A percentile compares a stretch with the other conserved stretches of the same genome.
These are phyloP conservation scores for Rhodotorula paludigena DNA, from an alignment of 768 basidiomycete species.

Conservation along the genomic window DNA sequence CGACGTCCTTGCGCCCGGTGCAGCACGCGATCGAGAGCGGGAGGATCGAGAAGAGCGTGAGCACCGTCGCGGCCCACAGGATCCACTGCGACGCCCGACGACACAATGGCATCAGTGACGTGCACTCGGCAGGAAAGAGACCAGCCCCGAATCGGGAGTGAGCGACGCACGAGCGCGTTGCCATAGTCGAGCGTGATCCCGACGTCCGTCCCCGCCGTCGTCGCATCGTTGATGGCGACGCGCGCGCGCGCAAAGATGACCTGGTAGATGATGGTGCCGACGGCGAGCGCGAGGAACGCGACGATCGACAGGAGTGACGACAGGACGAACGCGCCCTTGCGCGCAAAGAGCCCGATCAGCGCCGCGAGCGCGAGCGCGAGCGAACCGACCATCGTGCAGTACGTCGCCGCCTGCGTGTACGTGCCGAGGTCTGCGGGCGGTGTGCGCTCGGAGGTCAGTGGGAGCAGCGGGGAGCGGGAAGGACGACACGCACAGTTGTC, in stretches of 20 bases:
- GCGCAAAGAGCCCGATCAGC: slow-evolving; percentile 24
- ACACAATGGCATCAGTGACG: neutral
- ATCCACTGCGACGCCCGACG: slow-evolving; percentile 19
- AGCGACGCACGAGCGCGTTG: slow-evolving; percentile 21
- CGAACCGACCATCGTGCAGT: slow-evolving; percentile 16
- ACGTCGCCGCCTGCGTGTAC: slow-evolving; percentile 3
- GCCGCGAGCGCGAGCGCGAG: slow-evolving; percentile 10
- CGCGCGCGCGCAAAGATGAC: slow-evolving; percentile 25
- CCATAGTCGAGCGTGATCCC: slow-evolving; percentile 24
- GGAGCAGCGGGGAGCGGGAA: neutral
- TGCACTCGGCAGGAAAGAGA: neutral
- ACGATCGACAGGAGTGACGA: slow-evolving; percentile 15
- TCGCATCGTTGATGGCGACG: slow-evolving; percentile 25
- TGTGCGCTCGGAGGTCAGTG: neutral
- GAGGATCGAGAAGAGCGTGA: slow-evolving; percentile 14
- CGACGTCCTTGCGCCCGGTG: slow-evolving; percentile 14
- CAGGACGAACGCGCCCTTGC: slow-evolving; percentile 17
- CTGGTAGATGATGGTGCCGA: slow-evolving; percentile 19
- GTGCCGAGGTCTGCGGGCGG: slow-evolving; percentile 12
- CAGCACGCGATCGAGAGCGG: slow-evolving; percentile 20
- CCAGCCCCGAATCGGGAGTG: too few species aligned
- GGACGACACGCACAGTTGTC: slow-evolving; percentile 23
- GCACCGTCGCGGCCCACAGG: slow-evolving; percentile 19
- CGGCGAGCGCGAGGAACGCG: slow-evolving; percentile 16
- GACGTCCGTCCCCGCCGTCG: slow-evolving; percentile 3